phyloP scores from a whole-genome alignment of 2,329 filamentous ascomycete species.

The Trichophyton schoenleinii region DNA sequence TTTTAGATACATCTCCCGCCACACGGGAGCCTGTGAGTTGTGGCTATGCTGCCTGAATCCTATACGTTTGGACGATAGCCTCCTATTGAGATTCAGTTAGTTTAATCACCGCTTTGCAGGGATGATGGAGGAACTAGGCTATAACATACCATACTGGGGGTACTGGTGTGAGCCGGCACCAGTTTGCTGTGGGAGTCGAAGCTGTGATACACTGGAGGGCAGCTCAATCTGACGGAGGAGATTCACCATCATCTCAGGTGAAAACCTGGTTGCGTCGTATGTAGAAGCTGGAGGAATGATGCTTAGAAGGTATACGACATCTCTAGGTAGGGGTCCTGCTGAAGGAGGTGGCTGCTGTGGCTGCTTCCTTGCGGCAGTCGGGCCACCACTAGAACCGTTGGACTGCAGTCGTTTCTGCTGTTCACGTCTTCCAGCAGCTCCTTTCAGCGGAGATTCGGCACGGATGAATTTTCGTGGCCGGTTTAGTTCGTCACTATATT shows the following conservation, averaged over 20 bases:
- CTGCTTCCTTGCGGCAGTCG: conserved; percentile 1
- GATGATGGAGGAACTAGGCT: neutral
- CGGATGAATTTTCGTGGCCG: conserved; percentile 77
- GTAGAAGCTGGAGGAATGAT: conserved; percentile 61
- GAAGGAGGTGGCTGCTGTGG: conserved; percentile 38
- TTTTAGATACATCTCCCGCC: neutral
- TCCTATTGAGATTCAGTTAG: neutral
- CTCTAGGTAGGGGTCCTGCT: conserved; percentile 56
- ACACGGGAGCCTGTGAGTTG: neutral
- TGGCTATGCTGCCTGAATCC: neutral
- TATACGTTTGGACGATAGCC: conserved; percentile 1
- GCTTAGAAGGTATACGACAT: conserved; percentile 50
- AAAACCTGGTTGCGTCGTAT: conserved; percentile 61
- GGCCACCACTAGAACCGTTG: conserved; percentile 16
- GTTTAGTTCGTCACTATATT: conserved; percentile 54
- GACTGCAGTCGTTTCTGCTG: conserved; percentile 47
- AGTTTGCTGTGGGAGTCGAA: conserved; percentile 14
- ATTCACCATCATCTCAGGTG: conserved; percentile 56
- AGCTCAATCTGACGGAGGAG: conserved; percentile 58
- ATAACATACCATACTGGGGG: neutral
- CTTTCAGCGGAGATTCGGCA: conserved; percentile 87
- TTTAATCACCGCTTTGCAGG: neutral
- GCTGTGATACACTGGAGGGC: conserved; percentile 40
- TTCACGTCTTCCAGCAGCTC: conserved; percentile 72
- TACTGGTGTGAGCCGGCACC: neutral